A percentile compares a stretch with the other conserved stretches of the same genome.
These are phyloP conservation scores for Dictyostelium citrinum DNA, from an alignment of 78 protist species.

Conservation along the genomic window DNA sequence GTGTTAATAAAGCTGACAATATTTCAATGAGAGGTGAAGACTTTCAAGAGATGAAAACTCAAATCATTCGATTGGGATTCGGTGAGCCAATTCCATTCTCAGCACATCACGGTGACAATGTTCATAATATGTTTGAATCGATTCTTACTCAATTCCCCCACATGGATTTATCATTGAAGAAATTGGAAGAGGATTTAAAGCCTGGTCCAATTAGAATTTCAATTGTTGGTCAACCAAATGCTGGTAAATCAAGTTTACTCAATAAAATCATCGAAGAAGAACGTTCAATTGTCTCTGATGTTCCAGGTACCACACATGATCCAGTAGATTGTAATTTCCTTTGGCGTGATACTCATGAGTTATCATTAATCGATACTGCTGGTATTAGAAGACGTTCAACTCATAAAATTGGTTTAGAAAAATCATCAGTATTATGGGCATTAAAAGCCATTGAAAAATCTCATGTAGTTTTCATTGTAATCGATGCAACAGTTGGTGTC, in stretches of 20 bases:
- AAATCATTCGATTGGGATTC: constrained; percentile 36
- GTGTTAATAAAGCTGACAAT: constrained; percentile 76
- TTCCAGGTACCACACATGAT: constrained; percentile 86
- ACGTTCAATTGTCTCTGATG: constrained; percentile 65
- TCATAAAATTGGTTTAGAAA: constrained; percentile 64
- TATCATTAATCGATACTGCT: constrained; percentile 83
- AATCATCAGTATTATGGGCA: constrained; percentile 72
- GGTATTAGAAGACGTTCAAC: constrained; percentile 79
- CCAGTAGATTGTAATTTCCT: constrained; percentile 70
- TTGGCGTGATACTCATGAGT: constrained; percentile 31
- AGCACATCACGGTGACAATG: constrained; percentile 72
- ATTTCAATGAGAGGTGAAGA: neutral
- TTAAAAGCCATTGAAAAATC: constrained; percentile 75
- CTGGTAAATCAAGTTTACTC: constrained; percentile 80
- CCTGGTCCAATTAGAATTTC: constrained; percentile 55
- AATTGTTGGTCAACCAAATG: constrained; percentile 86
- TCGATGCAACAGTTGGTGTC: constrained; percentile 80
- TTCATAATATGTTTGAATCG: constrained; percentile 4
- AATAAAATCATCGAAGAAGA: constrained; percentile 70
- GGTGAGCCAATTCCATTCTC: constrained; percentile 61
- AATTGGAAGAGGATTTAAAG: neutral
- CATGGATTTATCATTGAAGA: neutral
- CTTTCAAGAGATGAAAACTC: constrained; percentile 1
- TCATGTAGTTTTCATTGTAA: constrained; percentile 71
- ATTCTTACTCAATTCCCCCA: neutral